These are phyloP conservation scores for Neurospora sp. DNA, from an alignment of 2,329 filamentous ascomycete species.

Conservation along the genomic window DNA sequence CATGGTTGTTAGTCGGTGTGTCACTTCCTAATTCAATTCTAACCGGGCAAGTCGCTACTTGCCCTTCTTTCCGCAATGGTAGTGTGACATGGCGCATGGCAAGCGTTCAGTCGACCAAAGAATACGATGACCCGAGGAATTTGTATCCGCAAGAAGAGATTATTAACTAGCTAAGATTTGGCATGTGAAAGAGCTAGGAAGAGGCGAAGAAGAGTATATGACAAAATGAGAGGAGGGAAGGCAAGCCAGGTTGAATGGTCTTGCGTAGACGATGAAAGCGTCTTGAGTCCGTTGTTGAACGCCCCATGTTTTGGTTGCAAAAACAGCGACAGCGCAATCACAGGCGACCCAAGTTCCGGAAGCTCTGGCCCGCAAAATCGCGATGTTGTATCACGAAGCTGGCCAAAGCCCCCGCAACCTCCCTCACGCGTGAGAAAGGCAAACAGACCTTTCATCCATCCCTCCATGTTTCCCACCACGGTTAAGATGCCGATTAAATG, in stretches of 20 bases:
- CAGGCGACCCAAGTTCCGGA: slow-evolving; percentile 52
- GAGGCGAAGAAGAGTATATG: slow-evolving; percentile 16
- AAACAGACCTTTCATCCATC: slow-evolving; percentile 20
- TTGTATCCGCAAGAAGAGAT: background rate
- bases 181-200: background rate
- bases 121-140: background rate
- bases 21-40: background rate
- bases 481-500: slow-evolving; percentile 45
- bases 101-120: background rate
- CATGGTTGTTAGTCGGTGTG: background rate
- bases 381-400: slow-evolving; percentile 66
- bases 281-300: slow-evolving; percentile 69
- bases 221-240: slow-evolving; percentile 26
- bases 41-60: background rate
- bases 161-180: background rate
- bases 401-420: slow-evolving; percentile 23
- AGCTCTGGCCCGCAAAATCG: slow-evolving; percentile 35
- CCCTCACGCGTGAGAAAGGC: slow-evolving; percentile 11
- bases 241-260: slow-evolving; percentile 58
- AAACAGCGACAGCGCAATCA: slow-evolving; percentile 68
- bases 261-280: slow-evolving; percentile 48
- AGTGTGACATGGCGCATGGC: background rate
- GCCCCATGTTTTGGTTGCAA: slow-evolving; percentile 76
- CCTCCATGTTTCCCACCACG: slow-evolving; percentile 10
- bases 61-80: background rate